Conservation (phyloP, 2,329 filamentous ascomycete genomes). For the Juglanconis oblonga region DNA sequence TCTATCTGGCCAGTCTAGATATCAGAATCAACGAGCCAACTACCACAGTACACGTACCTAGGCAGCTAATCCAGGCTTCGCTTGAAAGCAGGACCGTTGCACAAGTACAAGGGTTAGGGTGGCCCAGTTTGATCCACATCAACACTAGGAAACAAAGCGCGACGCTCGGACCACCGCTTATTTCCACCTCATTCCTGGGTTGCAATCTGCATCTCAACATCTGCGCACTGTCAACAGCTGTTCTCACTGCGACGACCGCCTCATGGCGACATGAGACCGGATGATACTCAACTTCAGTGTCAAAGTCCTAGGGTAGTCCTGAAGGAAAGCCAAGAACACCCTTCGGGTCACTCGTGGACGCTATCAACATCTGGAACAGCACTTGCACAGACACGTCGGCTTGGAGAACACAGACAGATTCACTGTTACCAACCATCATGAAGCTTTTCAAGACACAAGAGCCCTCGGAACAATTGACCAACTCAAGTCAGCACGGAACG, state of each 20-base stretch:
- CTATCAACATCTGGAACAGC: not conserved
- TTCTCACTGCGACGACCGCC: no score
- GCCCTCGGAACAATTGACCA: not conserved
- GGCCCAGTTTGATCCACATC: not conserved
- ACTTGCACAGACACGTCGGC: not conserved
- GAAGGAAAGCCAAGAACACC: not conserved
- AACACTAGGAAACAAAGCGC: not conserved
- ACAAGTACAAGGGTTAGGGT: no score
- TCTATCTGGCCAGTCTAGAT: no score
- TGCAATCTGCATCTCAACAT: not conserved
- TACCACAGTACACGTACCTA: no score
- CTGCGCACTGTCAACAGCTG: not conserved
- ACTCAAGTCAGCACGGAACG: not conserved
- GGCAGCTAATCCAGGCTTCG: no score
- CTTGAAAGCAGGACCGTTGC: no score
- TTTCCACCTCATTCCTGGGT: not conserved
- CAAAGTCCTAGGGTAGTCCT: no score
- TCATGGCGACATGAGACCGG: no score
- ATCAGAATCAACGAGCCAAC: no score
- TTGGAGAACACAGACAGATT: not conserved
- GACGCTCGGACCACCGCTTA: not conserved
- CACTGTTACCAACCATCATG: not conserved
- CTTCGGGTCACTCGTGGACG: not conserved
- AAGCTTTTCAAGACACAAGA: not conserved
- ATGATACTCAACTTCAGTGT: no score